Conservation (phyloP, 345 rosid species). For the Citrus hindsii region DNA sequence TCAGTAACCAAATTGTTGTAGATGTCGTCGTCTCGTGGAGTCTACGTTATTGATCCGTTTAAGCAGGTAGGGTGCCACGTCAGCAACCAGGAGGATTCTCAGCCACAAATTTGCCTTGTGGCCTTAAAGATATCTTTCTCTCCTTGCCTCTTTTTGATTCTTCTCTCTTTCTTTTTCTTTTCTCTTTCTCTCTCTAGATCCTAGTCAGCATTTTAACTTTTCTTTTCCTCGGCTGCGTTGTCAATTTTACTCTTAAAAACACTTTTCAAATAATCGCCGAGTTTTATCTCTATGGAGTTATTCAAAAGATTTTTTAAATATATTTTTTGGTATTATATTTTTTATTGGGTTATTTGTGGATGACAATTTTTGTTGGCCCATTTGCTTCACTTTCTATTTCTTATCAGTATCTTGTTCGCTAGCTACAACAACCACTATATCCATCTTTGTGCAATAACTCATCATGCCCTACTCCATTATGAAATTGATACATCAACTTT, state of each 20-base stretch:
- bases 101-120: conserved; percentile 75
- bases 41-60: conserved; percentile 50
- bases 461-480: neutral
- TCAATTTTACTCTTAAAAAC: neutral
- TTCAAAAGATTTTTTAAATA: no score
- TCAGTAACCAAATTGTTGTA: neutral
- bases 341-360: conserved; percentile 16
- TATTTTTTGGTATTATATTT: neutral
- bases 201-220: conserved; percentile 30
- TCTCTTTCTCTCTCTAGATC: conserved; percentile 5
- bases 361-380: conserved; percentile 19
- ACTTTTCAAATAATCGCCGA: neutral
- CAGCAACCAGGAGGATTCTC: conserved; percentile 36
- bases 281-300: neutral
- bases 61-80: conserved; percentile 48
- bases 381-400: neutral
- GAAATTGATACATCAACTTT: neutral
- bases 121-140: conserved; percentile 38
- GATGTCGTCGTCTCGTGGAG: conserved; percentile 27
- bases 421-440: neutral
- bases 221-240: neutral
- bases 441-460: neutral
- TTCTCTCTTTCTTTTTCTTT: neutral
- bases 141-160: conserved; percentile 19
- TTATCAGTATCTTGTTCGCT: neutral